phyloP scores from a whole-genome alignment of 2,329 filamentous ascomycete genomes.

The Xylogone sp. region DNA sequence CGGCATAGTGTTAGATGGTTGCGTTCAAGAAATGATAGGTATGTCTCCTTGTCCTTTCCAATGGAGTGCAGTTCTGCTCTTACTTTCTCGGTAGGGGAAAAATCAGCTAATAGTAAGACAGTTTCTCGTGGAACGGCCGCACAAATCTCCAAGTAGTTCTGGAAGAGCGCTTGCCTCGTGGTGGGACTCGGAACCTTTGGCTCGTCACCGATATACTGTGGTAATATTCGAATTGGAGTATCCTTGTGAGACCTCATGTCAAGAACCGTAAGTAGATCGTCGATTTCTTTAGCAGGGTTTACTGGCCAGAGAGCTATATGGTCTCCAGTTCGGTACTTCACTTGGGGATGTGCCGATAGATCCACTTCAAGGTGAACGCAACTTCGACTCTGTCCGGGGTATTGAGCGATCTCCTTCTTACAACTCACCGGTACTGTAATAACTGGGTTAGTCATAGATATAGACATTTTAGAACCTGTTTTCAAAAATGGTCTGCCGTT shows the following conservation, averaged over 20 bases:
- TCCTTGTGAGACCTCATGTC: background rate
- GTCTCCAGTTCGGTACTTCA: slow-evolving; percentile 22
- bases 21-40: too few relatives aligned
- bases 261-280: slow-evolving; percentile 10
- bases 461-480: too few relatives aligned
- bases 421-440: too few relatives aligned
- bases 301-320: slow-evolving; percentile 19
- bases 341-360: slow-evolving; percentile 9
- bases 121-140: slow-evolving; percentile 36
- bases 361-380: slow-evolving; percentile 21
- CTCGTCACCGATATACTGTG: slow-evolving; percentile 5
- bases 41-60: too few relatives aligned
- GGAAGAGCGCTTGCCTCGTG: slow-evolving; percentile 32
- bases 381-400: slow-evolving; percentile 12
- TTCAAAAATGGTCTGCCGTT: too few relatives aligned
- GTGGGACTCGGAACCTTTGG: slow-evolving; percentile 15
- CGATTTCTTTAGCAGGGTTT: slow-evolving; percentile 15
- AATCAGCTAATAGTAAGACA: slow-evolving; percentile 32
- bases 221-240: slow-evolving; percentile 6
- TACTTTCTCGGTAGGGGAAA: slow-evolving; percentile 30
- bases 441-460: too few relatives aligned
- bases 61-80: slow-evolving; percentile 4
- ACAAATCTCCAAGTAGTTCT: slow-evolving; percentile 43
- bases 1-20: too few relatives aligned
- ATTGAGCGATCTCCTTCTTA: too few relatives aligned